phyloP scores from a whole-genome alignment of 371 early-diverging fungal species.

The Cokeromyces recurvatus region DNA sequence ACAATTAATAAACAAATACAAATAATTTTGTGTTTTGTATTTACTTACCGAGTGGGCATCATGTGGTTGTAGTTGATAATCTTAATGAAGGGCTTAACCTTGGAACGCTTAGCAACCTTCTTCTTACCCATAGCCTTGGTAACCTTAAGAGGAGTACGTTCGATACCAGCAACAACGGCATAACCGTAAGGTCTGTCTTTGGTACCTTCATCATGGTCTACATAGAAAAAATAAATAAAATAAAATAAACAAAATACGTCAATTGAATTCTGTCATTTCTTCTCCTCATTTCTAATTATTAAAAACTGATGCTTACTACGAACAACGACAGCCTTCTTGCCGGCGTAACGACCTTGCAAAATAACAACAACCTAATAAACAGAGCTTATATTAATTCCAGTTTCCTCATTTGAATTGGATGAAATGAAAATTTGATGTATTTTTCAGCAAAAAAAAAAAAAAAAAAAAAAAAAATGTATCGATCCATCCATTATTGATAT shows the following conservation, averaged over 20 bases:
- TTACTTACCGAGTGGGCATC: slow-evolving; percentile 90
- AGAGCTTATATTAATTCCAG: neutral
- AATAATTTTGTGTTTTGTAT: neutral
- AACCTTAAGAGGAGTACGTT: slow-evolving; percentile 93
- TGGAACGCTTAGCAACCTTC: slow-evolving; percentile 90
- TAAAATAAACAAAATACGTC: too few species aligned
- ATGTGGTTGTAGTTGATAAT: slow-evolving; percentile 85
- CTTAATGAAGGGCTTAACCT: slow-evolving; percentile 97
- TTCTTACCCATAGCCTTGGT: slow-evolving; percentile 90
- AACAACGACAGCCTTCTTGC: slow-evolving; percentile 98
- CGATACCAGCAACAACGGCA: slow-evolving; percentile 95
- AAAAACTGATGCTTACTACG: slow-evolving; percentile 62
- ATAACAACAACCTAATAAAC: slow-evolving; percentile 84
- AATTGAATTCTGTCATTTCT: too few species aligned
- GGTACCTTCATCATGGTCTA: slow-evolving; percentile 80
- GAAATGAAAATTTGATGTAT: too few species aligned
- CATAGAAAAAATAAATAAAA: neutral
- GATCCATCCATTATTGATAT: slow-evolving; percentile 10
- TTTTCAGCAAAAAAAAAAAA: too few species aligned
- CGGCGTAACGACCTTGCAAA: slow-evolving; percentile 96
- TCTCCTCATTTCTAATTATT: too few species aligned
- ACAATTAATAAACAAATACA: neutral
- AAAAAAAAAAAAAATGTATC: neutral
- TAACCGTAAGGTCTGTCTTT: slow-evolving; percentile 93
- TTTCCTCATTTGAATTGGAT: neutral